phyloP scores from a whole-genome alignment of 768 basidiomycete species.

The Rickenella mellea region DNA sequence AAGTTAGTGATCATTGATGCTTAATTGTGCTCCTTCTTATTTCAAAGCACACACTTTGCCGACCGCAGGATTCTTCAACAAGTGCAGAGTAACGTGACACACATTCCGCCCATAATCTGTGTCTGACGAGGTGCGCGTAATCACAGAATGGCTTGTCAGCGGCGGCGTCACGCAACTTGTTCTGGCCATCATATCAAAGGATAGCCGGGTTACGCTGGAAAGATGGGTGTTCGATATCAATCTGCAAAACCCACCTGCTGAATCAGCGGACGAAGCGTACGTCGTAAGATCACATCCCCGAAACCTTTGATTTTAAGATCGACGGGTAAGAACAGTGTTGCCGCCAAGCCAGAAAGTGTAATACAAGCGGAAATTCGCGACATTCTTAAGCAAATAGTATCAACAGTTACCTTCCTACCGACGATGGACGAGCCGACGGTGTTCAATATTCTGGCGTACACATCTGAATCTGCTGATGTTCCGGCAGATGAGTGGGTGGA shows the following conservation, averaged over 20 bases:
- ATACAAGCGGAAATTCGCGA: conserved; percentile 97
- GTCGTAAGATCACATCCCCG: conserved; percentile 17
- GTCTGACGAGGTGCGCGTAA: not conserved
- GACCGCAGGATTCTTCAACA: conserved; percentile 71
- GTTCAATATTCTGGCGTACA: conserved; percentile 97
- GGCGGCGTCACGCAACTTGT: conserved; percentile 92
- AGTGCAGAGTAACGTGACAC: conserved; percentile 66
- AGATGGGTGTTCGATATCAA: conserved; percentile 98
- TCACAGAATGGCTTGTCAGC: conserved; percentile 84
- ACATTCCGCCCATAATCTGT: not conserved
- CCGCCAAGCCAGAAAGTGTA: conserved; percentile 71
- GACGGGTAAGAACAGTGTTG: conserved; percentile 27
- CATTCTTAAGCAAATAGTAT: conserved; percentile 96
- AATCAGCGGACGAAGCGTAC: conserved; percentile 36
- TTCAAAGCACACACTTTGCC: conserved; percentile 1
- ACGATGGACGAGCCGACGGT: conserved; percentile 91
- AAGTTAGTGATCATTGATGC: conserved; percentile 31
- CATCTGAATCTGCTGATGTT: conserved; percentile 82
- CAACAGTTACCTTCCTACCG: conserved; percentile 92
- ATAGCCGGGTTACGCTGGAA: conserved; percentile 84
- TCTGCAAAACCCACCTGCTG: conserved; percentile 56
- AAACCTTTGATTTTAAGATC: conserved; percentile 2
- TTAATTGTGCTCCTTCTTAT: conserved; percentile 3
- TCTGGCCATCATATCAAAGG: conserved; percentile 92
- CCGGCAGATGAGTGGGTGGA: conserved; percentile 95